phyloP scores from a whole-genome alignment of 306 rosid genomes.

The Senna tora region DNA sequence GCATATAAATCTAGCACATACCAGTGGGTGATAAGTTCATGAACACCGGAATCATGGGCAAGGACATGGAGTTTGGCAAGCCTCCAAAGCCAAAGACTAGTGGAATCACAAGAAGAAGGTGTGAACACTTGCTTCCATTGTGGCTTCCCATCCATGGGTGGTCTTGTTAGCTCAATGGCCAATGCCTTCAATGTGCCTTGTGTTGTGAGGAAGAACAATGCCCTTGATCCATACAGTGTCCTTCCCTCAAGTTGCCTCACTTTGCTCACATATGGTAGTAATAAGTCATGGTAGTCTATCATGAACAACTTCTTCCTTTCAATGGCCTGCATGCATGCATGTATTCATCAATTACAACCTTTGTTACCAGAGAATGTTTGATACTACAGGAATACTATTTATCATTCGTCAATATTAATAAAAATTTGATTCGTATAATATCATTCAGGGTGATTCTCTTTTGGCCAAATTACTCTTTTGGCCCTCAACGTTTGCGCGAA shows the following conservation, averaged over 20 bases:
- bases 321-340: constrained; percentile 44
- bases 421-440: no score
- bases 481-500: no score
- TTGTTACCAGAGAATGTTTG: no score
- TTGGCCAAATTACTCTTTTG: no score
- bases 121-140: constrained; percentile 54
- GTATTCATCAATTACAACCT: no score
- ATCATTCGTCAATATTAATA: no score
- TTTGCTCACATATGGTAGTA: constrained; percentile 54
- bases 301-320: constrained; percentile 48
- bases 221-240: constrained; percentile 52
- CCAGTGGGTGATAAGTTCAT: constrained; percentile 57
- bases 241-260: constrained; percentile 49
- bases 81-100: constrained; percentile 55
- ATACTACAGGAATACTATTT: no score
- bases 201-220: constrained; percentile 48
- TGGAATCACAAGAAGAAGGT: constrained; percentile 42
- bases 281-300: constrained; percentile 54
- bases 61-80: constrained; percentile 57
- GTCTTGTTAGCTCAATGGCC: constrained; percentile 55
- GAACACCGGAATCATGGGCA: constrained; percentile 52
- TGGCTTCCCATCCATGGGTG: constrained; percentile 41
- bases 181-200: constrained; percentile 58
- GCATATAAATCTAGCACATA: no score
- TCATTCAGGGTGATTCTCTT: no score